Conservation (phyloP, 2,329 filamentous ascomycete species). For the Celoporthe dispersa region DNA sequence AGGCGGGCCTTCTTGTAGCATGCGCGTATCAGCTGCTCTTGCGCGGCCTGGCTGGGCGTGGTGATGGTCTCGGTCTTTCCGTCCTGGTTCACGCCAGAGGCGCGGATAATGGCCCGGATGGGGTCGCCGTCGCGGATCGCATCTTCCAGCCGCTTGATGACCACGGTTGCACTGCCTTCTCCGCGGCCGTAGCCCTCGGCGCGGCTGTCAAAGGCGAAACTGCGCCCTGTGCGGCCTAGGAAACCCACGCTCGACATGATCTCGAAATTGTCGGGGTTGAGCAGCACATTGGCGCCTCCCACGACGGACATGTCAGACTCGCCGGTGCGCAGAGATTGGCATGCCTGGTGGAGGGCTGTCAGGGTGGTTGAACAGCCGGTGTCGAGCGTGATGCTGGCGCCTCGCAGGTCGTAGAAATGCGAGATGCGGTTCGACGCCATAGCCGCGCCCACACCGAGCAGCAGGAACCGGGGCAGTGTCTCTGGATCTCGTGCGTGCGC, state of each 20-base stretch:
- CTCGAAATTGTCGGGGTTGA: constrained; percentile 40
- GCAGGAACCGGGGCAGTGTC: constrained; percentile 37
- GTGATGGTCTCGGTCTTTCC: constrained; percentile 31
- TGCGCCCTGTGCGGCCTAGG: constrained; percentile 26
- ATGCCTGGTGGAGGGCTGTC: constrained; percentile 36
- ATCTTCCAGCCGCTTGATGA: constrained; percentile 8
- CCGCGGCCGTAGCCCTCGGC: constrained; percentile 17
- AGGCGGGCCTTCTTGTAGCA: constrained; percentile 39
- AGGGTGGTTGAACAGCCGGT: constrained; percentile 51
- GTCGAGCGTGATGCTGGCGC: constrained; percentile 49
- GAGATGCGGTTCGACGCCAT: constrained; percentile 47
- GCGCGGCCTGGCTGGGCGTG: constrained; percentile 38
- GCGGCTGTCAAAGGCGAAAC: constrained; percentile 14
- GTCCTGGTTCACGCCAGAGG: constrained; percentile 37
- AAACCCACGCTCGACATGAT: constrained; percentile 29
- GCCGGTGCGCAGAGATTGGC: constrained; percentile 17
- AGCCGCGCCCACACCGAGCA: constrained; percentile 41
- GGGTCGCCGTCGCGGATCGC: constrained; percentile 1
- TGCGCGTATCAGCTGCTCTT: constrained; percentile 40
- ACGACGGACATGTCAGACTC: constrained; percentile 32
- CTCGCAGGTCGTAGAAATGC: constrained; percentile 46
- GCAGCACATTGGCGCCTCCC: constrained; percentile 35
- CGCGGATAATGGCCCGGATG: constrained; percentile 31
- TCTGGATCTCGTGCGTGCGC: constrained; percentile 24
- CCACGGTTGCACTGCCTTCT: constrained; percentile 7